Evolutionary conservation across 2,329 filamentous ascomycete genomes (phyloP).

Genomic region (Calonectria hongkongensis): DNA sequence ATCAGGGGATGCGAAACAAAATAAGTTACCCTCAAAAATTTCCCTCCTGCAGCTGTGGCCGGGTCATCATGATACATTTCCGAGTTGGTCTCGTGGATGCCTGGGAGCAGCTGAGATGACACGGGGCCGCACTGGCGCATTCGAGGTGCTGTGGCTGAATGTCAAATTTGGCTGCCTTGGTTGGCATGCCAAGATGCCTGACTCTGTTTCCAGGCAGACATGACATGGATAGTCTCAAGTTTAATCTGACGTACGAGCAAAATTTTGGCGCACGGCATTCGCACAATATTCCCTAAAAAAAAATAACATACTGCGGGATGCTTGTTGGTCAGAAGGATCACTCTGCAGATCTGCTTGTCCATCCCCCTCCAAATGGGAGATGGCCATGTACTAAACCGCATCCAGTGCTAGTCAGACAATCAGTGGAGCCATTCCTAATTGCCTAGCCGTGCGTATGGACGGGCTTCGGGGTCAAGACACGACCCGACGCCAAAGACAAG

Average conservation of each 20-base stretch:
- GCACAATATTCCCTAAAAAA: neutral
- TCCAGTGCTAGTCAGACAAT: neutral
- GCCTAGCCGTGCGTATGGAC: neutral
- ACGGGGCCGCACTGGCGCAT: slow-evolving; percentile 5
- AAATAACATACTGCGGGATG: neutral
- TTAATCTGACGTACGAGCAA: neutral
- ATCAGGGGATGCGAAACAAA: neutral
- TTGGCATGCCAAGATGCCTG: neutral
- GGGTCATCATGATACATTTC: slow-evolving; percentile 28
- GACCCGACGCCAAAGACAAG: neutral
- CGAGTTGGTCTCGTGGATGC: neutral
- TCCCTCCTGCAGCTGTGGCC: neutral
- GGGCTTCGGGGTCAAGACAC: neutral
- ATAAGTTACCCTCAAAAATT: too few species aligned
- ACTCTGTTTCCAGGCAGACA: slow-evolving; percentile 25
- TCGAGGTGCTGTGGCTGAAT: slow-evolving; percentile 13
- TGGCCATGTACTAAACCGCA: neutral
- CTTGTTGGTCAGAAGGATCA: slow-evolving; percentile 6
- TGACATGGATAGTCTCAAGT: neutral
- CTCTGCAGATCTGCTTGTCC: slow-evolving; percentile 4
- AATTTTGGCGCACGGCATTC: neutral
- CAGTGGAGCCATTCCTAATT: neutral
- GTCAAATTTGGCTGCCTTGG: slow-evolving; percentile 36
- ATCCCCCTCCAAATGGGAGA: neutral
- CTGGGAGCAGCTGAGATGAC: slow-evolving; percentile 14